Conservation (phyloP, 2,329 filamentous ascomycete genomes). For the Fusarium tanahbumbuense region DNA sequence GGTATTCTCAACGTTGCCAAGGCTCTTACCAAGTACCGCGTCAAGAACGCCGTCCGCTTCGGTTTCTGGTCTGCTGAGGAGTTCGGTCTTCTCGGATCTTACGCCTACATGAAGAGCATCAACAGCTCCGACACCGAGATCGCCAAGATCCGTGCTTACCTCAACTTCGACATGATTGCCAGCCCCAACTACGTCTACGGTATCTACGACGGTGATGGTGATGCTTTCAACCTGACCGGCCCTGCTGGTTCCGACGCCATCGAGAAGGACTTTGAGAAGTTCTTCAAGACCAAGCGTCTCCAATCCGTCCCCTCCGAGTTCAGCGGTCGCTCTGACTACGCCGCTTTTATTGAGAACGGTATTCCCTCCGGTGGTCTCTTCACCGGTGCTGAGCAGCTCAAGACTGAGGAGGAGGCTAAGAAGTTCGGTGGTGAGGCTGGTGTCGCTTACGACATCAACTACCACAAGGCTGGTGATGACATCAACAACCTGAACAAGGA, state of each 20-base stretch:
- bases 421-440: conserved; percentile 72
- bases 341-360: conserved; percentile 72
- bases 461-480: conserved; percentile 59
- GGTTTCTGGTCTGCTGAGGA: conserved; percentile 66
- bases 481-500: conserved; percentile 54
- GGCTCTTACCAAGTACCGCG: conserved; percentile 55
- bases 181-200: conserved; percentile 63
- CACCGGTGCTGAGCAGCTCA: conserved; percentile 73
- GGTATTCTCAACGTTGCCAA: conserved; percentile 60
- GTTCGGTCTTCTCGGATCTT: conserved; percentile 62
- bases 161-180: conserved; percentile 69
- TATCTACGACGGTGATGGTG: conserved; percentile 71
- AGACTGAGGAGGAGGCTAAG: conserved; percentile 68
- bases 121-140: conserved; percentile 58
- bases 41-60: conserved; percentile 63
- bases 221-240: conserved; percentile 66
- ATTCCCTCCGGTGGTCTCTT: conserved; percentile 77
- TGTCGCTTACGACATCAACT: conserved; percentile 59
- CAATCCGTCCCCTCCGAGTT: conserved; percentile 72
- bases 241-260: conserved; percentile 70
- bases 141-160: conserved; percentile 63
- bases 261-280: conserved; percentile 68
- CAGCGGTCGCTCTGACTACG: conserved; percentile 74
- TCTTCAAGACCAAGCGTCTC: conserved; percentile 59
- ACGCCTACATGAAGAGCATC: conserved; percentile 58